Conservation (phyloP, 2,329 filamentous ascomycete genomes). For the Clarireedia hainanense region DNA sequence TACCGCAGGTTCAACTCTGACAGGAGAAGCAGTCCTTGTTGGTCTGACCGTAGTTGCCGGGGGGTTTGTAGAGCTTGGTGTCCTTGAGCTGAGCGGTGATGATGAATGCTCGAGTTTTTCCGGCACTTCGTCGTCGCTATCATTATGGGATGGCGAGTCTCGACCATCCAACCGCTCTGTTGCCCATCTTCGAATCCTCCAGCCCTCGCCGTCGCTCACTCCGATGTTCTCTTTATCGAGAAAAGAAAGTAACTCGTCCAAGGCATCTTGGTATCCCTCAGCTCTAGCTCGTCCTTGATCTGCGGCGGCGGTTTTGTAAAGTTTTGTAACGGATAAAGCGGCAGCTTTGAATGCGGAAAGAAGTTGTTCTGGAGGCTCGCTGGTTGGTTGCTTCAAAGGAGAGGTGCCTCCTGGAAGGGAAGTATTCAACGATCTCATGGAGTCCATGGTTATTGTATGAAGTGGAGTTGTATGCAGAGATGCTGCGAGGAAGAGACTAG, state of each 20-base stretch:
- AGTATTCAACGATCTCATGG: conserved; percentile 55
- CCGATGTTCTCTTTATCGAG: conserved; percentile 77
- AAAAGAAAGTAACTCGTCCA: conserved; percentile 82
- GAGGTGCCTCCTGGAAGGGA: conserved; percentile 45
- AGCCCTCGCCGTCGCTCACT: conserved; percentile 69
- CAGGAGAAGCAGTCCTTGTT: conserved; percentile 29
- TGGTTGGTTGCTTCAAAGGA: conserved; percentile 34
- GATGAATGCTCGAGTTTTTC: conserved; percentile 54
- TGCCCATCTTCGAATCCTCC: conserved; percentile 54
- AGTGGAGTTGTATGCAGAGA: conserved; percentile 1
- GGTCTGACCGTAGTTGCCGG: conserved; percentile 15
- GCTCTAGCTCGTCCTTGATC: conserved; percentile 67
- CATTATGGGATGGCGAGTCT: conserved; percentile 44
- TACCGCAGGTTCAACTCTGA: conserved; percentile 33
- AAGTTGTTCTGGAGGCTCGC: conserved; percentile 53
- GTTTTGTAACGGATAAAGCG: conserved; percentile 86
- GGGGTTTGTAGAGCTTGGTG: conserved; percentile 36
- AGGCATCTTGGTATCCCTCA: conserved; percentile 87
- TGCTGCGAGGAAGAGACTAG: conserved; percentile 6
- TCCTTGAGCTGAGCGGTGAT: conserved; percentile 49
- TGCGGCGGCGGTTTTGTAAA: conserved; percentile 84
- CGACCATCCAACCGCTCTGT: conserved; percentile 62
- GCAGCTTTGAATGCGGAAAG: conserved; percentile 81
- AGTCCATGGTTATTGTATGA: conserved; percentile 42
- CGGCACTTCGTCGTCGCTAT: conserved; percentile 59